phyloP scores from a whole-genome alignment of 2,329 filamentous ascomycete species.

The Pestalotiopsis sp. region DNA sequence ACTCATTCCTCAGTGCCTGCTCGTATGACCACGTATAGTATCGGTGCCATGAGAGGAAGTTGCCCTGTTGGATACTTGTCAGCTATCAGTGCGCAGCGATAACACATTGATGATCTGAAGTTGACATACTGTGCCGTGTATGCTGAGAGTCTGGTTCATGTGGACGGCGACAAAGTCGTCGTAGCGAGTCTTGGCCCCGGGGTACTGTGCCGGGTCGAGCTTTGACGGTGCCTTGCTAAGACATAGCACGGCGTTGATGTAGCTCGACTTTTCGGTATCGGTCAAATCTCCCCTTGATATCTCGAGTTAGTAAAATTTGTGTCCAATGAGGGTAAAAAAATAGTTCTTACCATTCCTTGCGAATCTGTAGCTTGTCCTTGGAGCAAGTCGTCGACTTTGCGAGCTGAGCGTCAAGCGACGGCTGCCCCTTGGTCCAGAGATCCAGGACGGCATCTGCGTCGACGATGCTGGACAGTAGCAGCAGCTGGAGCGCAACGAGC shows the following conservation, averaged over 20 bases:
- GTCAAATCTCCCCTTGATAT: conserved; percentile 17
- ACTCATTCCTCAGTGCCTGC: conserved; percentile 22
- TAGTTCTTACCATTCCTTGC: conserved; percentile 25
- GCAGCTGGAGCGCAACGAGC: conserved; percentile 11
- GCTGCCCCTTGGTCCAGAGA: conserved; percentile 22
- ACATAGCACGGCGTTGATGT: conserved; percentile 24
- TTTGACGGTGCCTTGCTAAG: conserved; percentile 18
- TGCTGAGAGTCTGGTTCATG: conserved; percentile 20
- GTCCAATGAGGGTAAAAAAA: no score
- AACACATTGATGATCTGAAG: conserved; percentile 3
- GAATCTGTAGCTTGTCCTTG: conserved; percentile 22
- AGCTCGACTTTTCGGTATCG: conserved; percentile 15
- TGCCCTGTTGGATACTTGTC: conserved; percentile 13
- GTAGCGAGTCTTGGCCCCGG: conserved; percentile 23
- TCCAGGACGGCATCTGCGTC: conserved; percentile 23
- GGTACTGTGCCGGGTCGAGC: conserved; percentile 14
- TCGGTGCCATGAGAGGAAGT: conserved; percentile 25
- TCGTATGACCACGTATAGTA: conserved; percentile 22
- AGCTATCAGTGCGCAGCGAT: background rate
- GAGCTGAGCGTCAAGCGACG: conserved; percentile 22
- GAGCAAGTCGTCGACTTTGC: conserved; percentile 23
- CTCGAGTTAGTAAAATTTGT: background rate
- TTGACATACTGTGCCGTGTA: conserved; percentile 20
- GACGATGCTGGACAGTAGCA: conserved; percentile 13
- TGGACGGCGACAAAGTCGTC: conserved; percentile 29